These are phyloP conservation scores for Tephrocybe rancida DNA, from an alignment of 768 basidiomycete genomes.

Conservation along the genomic window DNA sequence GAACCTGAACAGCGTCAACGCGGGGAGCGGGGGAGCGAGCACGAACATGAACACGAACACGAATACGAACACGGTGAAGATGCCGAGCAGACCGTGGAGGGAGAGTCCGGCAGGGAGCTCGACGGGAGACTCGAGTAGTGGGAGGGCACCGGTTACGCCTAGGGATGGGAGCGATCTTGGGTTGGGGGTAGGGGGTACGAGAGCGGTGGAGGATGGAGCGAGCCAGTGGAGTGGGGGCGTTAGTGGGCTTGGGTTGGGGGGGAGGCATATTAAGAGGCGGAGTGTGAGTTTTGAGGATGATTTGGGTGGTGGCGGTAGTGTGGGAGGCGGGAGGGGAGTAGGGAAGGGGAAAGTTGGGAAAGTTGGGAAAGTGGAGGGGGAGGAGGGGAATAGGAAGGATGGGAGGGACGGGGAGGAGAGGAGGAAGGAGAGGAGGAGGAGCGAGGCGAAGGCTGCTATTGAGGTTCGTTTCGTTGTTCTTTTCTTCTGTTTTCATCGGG, in stretches of 20 bases:
- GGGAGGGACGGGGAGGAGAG: constrained; percentile 62
- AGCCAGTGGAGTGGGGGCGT: constrained; percentile 32
- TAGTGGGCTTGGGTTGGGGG: constrained; percentile 30
- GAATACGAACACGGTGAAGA: constrained; percentile 14
- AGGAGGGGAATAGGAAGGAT: constrained; percentile 51
- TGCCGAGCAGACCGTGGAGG: constrained; percentile 57
- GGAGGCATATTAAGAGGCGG: constrained; percentile 48
- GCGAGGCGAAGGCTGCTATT: constrained; percentile 85
- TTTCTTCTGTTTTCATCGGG: not conserved
- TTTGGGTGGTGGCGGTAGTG: constrained; percentile 21
- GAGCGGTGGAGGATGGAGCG: constrained; percentile 16
- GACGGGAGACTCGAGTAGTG: constrained; percentile 83
- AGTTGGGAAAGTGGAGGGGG: constrained; percentile 21
- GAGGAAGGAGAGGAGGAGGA: constrained; percentile 73
- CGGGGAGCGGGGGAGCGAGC: too few relatives aligned
- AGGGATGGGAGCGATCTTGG: constrained; percentile 74
- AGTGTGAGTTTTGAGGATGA: constrained; percentile 76
- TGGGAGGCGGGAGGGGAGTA: constrained; percentile 17
- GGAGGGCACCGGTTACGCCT: constrained; percentile 74
- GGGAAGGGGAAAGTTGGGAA: not conserved
- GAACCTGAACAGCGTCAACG: not conserved
- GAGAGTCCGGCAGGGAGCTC: constrained; percentile 79
- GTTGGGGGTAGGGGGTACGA: constrained; percentile 15
- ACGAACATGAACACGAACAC: too few relatives aligned
- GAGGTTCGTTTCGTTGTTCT: constrained; percentile 57